Evolutionary conservation across 2,329 filamentous ascomycete genomes (phyloP), one percentile per base, ranked within the genome.

Genomic region (Ceratocystis smalleyi): DNA sequence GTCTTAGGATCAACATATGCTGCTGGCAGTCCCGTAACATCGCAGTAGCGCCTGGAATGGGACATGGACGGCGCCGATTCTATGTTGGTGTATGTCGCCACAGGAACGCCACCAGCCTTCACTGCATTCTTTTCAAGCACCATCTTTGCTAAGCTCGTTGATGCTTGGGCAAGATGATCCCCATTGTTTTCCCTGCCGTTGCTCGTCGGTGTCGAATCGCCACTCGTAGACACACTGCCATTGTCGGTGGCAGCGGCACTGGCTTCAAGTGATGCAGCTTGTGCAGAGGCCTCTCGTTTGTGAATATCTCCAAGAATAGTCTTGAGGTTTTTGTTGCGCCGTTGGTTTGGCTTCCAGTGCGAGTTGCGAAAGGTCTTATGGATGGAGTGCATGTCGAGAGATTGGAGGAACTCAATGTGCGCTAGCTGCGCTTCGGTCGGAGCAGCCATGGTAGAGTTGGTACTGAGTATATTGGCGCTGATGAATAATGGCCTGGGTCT

Each of bases 261-360:
- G 69, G 76, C 73, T 73, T 89, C 88, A 72, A 89, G 87, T 0
- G 89, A 81, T 1, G 83, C 96, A 17, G 87, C 89, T 71, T 91
- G 80, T 43, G 89, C 81, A 2, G 91, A 95, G n/a, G 90, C 89
- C 77, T 97, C 92, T 72, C 88, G 89, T 69, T 90, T 87, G 24
- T 88, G 84, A 12, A 88, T 89, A 71, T 99, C 94, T 66, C 90
- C 88, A 67, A 99, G 81, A 68, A 99, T 94, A 70, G 95, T 89
- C 76, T 97, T 97, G 75, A 97, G 86, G 75, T 96, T 97, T 79
- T 99, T 99, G 83, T 99, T 99, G 75, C 94, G 89, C 62, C 94
- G 91, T 75, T 91, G 87, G 69, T 92, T 90, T 17, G 94, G 90
- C 72, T 89, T 91, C 94, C 94, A 99, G 73, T 84, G 78, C 2